These are phyloP conservation scores for Neofusicoccum umdonicola DNA, from an alignment of 2,329 filamentous ascomycete genomes.

Conservation along the genomic window DNA sequence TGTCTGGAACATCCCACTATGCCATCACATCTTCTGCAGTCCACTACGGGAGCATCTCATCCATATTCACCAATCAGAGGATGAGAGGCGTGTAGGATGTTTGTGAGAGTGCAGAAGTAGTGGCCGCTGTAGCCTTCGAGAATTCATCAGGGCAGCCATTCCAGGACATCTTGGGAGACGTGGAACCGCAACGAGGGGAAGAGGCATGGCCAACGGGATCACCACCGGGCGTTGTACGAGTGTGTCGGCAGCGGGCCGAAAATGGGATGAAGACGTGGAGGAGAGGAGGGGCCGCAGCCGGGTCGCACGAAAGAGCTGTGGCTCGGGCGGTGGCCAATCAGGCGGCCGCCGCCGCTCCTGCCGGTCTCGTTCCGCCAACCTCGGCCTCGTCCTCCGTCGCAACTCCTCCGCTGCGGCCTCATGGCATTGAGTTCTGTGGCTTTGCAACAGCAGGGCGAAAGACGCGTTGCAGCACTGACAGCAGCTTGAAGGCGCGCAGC, in stretches of 20 bases:
- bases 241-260: neutral
- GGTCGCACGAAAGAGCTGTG: neutral
- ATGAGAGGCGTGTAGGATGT: too few species aligned
- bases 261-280: neutral
- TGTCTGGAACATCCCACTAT: too few species aligned
- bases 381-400: slow-evolving; percentile 17
- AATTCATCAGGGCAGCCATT: too few species aligned
- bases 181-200: too few species aligned
- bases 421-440: neutral
- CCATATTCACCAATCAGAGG: too few species aligned
- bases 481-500: neutral
- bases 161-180: too few species aligned
- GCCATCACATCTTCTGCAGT: too few species aligned
- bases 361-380: slow-evolving; percentile 13
- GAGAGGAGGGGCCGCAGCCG: neutral
- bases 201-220: too few species aligned
- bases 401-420: slow-evolving; percentile 16
- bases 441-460: neutral
- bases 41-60: too few species aligned
- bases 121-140: too few species aligned
- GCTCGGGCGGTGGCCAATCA: neutral
- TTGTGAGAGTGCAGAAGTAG: too few species aligned
- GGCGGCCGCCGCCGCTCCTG: neutral
- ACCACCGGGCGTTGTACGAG: too few species aligned
- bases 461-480: neutral